Evolutionary conservation across 176 grass and related monocot species (phyloP), one percentile per base, ranked within the genome.

Genomic region (Aegilops longissima): DNA sequence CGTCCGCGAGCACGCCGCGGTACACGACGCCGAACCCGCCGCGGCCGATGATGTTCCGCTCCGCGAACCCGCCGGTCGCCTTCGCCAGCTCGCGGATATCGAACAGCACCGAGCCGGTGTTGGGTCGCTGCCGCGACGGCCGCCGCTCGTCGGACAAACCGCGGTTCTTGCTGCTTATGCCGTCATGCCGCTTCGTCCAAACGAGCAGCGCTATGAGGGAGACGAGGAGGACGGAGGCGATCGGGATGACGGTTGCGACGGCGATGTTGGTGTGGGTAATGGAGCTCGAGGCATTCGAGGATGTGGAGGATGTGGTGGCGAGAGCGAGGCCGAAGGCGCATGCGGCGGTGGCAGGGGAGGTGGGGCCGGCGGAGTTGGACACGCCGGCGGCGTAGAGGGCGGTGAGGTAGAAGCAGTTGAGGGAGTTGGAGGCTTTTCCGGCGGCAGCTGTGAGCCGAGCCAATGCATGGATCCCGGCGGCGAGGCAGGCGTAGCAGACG

Each of bases 11-110:
- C 65, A 84, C 83, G 52, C 97, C 97, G 29, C 86, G 91, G 90
- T 98, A 98, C 79, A 98, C 94, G 1, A 88, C 82, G 0, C 97
- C 97, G 52, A 98, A 98, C 21, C 94, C 94, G 11, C 97, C 94
- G 84, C 97, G 97, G 5, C 97, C 97, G 82, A 98, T 78, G 72
- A 94, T 2, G 56, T 98, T 95, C 11, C 87, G 70, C 61, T 87
- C 74, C 21, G 92, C 86, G 84, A 98, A 98, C 0, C 81, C 77
- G 74, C 83, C 79, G 0, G 96, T 98, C 21, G 96, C 96, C 79
- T 90, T 94, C 1, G 86, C 87, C 70, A 98, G 81, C 79, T 94
- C 93, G 33, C 88, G 58, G 54, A 96, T 85, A 42, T 89, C 90
- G 73, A 94, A 98, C 71, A 89, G 68, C 35, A 95, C 94, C 59